Evolutionary conservation across 768 basidiomycete genomes (phyloP).

Genomic region (Agrocybe pediades): DNA sequence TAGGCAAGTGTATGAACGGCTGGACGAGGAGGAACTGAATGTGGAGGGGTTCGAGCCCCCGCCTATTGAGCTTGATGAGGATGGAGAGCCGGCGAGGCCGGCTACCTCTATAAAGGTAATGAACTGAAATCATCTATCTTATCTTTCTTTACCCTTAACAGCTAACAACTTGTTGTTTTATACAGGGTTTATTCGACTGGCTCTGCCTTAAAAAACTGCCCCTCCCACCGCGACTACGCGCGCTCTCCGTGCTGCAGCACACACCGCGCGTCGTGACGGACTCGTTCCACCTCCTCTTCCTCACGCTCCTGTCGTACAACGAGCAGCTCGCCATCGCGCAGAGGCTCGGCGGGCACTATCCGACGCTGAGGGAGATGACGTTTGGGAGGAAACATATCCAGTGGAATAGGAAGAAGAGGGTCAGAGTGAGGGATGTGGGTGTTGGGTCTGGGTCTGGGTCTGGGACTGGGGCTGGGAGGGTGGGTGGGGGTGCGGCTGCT

Average conservation of each 20-base stretch:
- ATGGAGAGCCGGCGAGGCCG: background rate
- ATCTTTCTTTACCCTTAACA: background rate
- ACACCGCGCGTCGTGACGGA: background rate
- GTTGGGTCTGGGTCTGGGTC: too few relatives aligned
- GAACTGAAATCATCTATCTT: background rate
- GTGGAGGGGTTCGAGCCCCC: background rate
- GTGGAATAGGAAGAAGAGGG: conserved; percentile 2
- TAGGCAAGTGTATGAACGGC: background rate
- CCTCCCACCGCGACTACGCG: background rate
- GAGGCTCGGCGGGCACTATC: background rate
- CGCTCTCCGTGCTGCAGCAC: background rate
- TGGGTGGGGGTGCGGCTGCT: background rate
- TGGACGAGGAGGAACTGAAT: background rate
- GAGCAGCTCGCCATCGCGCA: background rate
- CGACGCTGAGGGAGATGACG: background rate
- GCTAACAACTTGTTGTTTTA: too few relatives aligned
- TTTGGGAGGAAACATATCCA: conserved; percentile 1
- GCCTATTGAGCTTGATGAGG: background rate
- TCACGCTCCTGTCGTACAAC: background rate
- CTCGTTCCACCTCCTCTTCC: background rate
- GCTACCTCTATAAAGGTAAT: conserved; percentile 1
- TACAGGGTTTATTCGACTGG: conserved; percentile 3
- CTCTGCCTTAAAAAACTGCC: conserved; percentile 3
- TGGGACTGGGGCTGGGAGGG: too few relatives aligned
- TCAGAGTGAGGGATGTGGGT: too few relatives aligned